Percentiles rank a stretch among this genome's conserved stretches.
phyloP scores from a whole-genome alignment of 2,329 filamentous ascomycete genomes.

The Teratosphaeria viscida region DNA sequence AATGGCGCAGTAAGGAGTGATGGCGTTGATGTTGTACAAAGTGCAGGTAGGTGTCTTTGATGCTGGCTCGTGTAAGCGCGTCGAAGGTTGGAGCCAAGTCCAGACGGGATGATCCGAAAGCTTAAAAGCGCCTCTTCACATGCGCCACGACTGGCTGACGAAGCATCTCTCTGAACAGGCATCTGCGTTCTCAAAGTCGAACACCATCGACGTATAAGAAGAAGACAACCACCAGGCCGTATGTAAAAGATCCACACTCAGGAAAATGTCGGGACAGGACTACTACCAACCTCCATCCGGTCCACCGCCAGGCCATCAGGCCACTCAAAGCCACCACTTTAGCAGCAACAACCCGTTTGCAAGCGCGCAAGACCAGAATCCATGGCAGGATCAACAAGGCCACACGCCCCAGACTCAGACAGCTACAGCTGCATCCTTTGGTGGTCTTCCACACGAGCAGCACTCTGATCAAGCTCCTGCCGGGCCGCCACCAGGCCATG shows the following conservation, averaged over 20 bases:
- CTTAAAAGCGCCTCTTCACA: not conserved
- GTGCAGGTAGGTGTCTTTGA: not conserved
- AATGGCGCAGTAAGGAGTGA: not conserved
- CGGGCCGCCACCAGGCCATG: constrained; percentile 1
- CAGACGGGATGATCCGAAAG: not conserved
- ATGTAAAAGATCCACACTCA: no score
- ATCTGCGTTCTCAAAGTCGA: not conserved
- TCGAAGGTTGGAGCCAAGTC: not conserved
- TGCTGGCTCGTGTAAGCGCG: not conserved
- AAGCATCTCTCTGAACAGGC: not conserved
- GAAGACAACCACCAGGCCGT: not conserved
- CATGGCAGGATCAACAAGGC: constrained; percentile 2
- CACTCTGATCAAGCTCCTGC: not conserved
- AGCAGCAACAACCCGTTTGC: constrained; percentile 4
- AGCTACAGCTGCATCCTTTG: not conserved
- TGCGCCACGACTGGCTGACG: not conserved
- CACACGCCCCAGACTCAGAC: constrained; percentile 1
- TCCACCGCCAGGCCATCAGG: not conserved
- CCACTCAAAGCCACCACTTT: not conserved
- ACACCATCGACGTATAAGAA: not conserved
- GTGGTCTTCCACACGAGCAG: not conserved
- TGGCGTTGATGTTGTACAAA: not conserved
- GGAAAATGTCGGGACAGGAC: not conserved
- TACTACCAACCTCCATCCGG: constrained; percentile 1
- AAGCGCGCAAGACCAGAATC: constrained; percentile 3